phyloP scores from a whole-genome alignment of 1,139 yeast species.

The Kurtzmaniella quercitrusa region DNA sequence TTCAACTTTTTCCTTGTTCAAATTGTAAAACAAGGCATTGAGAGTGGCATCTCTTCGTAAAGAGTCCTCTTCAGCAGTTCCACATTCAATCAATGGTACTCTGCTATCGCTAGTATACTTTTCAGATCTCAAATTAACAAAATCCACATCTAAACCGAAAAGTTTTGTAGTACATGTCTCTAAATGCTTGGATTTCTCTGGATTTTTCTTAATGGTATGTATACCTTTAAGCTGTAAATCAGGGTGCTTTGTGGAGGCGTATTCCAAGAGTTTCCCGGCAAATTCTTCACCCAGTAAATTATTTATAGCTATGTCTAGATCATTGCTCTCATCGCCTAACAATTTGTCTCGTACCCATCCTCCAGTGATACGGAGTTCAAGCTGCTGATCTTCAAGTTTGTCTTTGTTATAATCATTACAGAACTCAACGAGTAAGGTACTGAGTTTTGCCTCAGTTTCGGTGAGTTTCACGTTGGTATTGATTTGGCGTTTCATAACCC shows the following conservation, averaged over 20 bases:
- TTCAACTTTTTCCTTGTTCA: slow-evolving; percentile 64
- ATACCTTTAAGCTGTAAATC: slow-evolving; percentile 45
- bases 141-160: slow-evolving; percentile 80
- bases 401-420: slow-evolving; percentile 30
- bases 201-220: slow-evolving; percentile 86
- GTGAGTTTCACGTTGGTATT: slow-evolving; percentile 31
- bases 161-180: slow-evolving; percentile 94
- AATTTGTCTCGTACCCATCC: slow-evolving; percentile 99
- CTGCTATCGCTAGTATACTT: slow-evolving; percentile 78
- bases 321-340: slow-evolving; percentile 75
- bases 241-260: slow-evolving; percentile 42
- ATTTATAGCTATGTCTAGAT: slow-evolving; percentile 88
- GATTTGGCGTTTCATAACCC: slow-evolving; percentile 18
- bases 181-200: slow-evolving; percentile 90
- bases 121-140: slow-evolving; percentile 87
- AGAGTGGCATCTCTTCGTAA: slow-evolving; percentile 90
- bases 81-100: slow-evolving; percentile 73
- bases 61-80: slow-evolving; percentile 92
- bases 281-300: slow-evolving; percentile 80
- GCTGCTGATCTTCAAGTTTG: slow-evolving; percentile 9
- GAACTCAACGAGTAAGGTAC: slow-evolving; percentile 42
- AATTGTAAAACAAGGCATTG: slow-evolving; percentile 84
- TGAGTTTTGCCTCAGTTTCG: slow-evolving; percentile 46
- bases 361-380: slow-evolving; percentile 81
- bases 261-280: slow-evolving; percentile 62